Evolutionary conservation across 768 basidiomycete species (phyloP), one percentile per base, ranked within the genome.

Genomic region (Rhizopogon salebrosus): DNA sequence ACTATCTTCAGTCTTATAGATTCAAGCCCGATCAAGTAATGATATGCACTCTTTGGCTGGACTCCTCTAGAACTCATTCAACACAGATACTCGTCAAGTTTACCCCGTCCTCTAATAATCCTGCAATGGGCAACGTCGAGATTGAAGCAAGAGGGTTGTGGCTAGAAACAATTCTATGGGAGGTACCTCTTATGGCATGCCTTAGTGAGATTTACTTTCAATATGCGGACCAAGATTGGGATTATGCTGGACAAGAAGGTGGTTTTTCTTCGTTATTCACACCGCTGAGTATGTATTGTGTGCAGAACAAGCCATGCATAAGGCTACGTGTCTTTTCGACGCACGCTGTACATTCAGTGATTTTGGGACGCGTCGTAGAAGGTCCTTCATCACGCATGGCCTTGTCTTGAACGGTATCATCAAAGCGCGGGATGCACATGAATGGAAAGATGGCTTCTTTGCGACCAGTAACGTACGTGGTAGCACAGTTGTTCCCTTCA

Each of bases 131-230:
- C 4, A 66, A 71, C 34, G 69, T 95, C 34, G 82, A 91, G 60
- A 87, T 99, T 49, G 82, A 84, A 56, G 80, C 82, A 5, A 62
- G 62, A 26, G 94, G 92, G 6, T 77, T 76, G 5, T 95, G 92
- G 92, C 70, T 71, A 0, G 90, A 94, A 58, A 79, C 89, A 6
- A 95, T 98, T 53, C 72, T 97, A 24, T 99, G 95, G 85, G 97
- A 98, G 71, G 93, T 98, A 1, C 95, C 93, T 1, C 72, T 98
- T 48, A 94, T 98, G 92, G 85, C 93, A 13, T 84, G 84, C 57
- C 73, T 99, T 48, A 92, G 90, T 62, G 93, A 99, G 66, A 82
- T 84, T 18, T 95, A 92, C 71, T 99, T 95, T 71, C 76, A 70
- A 18, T 76, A 78, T 16, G 85, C 82, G 35, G 79, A 80, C 59